Conservation (phyloP, 441 rosid species). For the Erysimum pusillum region DNA sequence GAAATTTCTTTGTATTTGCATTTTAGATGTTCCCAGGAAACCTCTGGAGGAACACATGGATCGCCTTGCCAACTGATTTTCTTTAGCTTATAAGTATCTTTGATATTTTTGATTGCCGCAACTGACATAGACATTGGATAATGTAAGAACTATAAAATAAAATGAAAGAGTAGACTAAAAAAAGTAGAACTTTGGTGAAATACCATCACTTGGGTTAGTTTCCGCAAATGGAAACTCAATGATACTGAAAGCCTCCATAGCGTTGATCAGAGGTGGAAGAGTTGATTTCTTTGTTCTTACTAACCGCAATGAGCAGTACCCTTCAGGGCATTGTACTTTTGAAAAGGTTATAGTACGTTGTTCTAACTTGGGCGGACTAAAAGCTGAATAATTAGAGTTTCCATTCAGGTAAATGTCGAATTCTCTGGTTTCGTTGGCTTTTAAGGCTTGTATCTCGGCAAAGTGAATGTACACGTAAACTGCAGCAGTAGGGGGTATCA, state of each 20-base stretch:
- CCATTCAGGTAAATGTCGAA: not conserved
- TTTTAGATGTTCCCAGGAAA: not conserved
- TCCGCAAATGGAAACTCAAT: slow-evolving; percentile 7
- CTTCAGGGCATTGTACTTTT: not conserved
- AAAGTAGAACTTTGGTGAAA: not conserved
- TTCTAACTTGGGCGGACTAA: slow-evolving; percentile 13
- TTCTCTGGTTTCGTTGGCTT: slow-evolving; percentile 24
- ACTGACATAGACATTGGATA: slow-evolving; percentile 4
- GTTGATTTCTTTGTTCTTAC: slow-evolving; percentile 9
- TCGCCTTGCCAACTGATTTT: slow-evolving; percentile 53
- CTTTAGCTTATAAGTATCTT: not conserved
- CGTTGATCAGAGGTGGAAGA: slow-evolving; percentile 36
- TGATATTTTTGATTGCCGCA: slow-evolving; percentile 18
- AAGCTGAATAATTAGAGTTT: slow-evolving; percentile 1
- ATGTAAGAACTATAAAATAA: not conserved
- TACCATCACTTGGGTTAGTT: slow-evolving; percentile 33
- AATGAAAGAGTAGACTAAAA: no score
- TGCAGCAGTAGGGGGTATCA: not conserved
- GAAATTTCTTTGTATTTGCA: not conserved
- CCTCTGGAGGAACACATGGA: slow-evolving; percentile 5
- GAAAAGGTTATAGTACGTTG: slow-evolving; percentile 30
- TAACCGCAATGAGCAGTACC: not conserved
- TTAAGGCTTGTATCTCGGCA: slow-evolving; percentile 41
- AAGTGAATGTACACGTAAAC: slow-evolving; percentile 38
- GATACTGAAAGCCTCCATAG: slow-evolving; percentile 15